These are phyloP conservation scores for Sporothrix brasiliensis DNA, from an alignment of 2,329 filamentous ascomycete genomes.

Conservation along the genomic window DNA sequence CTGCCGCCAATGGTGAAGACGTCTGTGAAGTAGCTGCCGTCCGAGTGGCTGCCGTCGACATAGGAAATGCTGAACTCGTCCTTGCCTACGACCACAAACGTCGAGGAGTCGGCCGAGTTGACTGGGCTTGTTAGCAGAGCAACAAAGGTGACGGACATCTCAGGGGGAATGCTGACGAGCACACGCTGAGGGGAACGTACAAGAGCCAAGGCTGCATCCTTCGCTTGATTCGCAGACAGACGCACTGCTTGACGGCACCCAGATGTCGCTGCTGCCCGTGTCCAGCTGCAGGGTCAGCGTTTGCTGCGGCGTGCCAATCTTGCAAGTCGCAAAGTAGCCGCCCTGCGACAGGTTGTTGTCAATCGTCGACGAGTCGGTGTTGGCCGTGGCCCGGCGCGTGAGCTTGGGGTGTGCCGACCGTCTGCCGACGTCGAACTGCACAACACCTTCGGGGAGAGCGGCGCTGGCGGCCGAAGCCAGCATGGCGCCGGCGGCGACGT, in stretches of 20 bases:
- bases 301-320: slow-evolving; percentile 61
- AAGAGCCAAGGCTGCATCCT: slow-evolving; percentile 40
- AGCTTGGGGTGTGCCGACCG: slow-evolving; percentile 43
- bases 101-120: slow-evolving; percentile 49
- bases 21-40: slow-evolving; percentile 63
- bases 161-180: too few species aligned
- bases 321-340: slow-evolving; percentile 60
- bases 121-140: slow-evolving; percentile 45
- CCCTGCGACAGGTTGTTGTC: slow-evolving; percentile 51
- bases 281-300: slow-evolving; percentile 62
- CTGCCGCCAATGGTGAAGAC: slow-evolving; percentile 57
- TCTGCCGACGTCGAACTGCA: slow-evolving; percentile 55
- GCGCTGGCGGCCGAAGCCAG: slow-evolving; percentile 38
- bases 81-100: slow-evolving; percentile 49
- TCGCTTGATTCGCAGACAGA: slow-evolving; percentile 45
- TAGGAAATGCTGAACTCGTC: slow-evolving; percentile 62
- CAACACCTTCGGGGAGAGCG: slow-evolving; percentile 40
- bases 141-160: not conserved
- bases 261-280: slow-evolving; percentile 67
- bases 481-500: slow-evolving; percentile 37
- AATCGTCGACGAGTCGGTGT: slow-evolving; percentile 49
- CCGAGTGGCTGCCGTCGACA: slow-evolving; percentile 60
- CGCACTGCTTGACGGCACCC: slow-evolving; percentile 53
- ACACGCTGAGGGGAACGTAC: slow-evolving; percentile 32
- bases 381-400: slow-evolving; percentile 43